These are phyloP conservation scores for Nowakowskiella sp. DNA, from an alignment of 192 early-diverging fungal genomes.

Conservation along the genomic window DNA sequence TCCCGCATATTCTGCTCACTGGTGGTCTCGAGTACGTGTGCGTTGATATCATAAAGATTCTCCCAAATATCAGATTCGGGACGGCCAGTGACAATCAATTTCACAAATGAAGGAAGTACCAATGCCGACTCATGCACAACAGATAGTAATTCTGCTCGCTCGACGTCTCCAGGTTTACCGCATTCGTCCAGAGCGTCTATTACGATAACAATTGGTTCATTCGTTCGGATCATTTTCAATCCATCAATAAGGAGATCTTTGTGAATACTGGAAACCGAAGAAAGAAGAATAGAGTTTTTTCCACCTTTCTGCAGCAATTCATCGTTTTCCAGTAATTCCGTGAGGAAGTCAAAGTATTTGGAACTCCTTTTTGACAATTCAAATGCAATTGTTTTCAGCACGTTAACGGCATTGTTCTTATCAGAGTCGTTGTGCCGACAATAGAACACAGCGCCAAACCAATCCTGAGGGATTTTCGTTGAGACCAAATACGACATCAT, in stretches of 20 bases:
- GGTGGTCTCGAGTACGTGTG: too few species aligned
- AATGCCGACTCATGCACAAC: slow-evolving; percentile 3
- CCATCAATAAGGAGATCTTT: neutral
- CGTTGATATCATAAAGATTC: neutral
- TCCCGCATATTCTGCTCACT: too few species aligned
- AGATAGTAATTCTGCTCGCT: slow-evolving; percentile 1
- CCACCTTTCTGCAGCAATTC: neutral
- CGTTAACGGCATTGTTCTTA: too few species aligned
- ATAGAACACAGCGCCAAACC: too few species aligned
- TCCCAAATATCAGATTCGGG: slow-evolving; percentile 17
- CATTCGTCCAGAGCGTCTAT: slow-evolving; percentile 21
- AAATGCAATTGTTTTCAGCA: too few species aligned
- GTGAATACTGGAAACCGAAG: neutral
- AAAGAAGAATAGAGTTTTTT: neutral
- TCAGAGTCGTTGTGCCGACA: too few species aligned
- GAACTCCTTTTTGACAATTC: too few species aligned
- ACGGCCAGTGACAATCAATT: slow-evolving; percentile 12
- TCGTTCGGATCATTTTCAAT: neutral
- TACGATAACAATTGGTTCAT: slow-evolving; percentile 6
- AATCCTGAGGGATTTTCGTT: too few species aligned
- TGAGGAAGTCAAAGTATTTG: too few species aligned
- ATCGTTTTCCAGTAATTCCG: neutral
- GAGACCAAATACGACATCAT: slow-evolving; percentile 9
- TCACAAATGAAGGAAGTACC: slow-evolving; percentile 8
- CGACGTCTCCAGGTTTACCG: slow-evolving; percentile 1